Base-by-base conservation (phyloP, 495 filamentous ascomycete species). In the Xylaria venustula region DNA sequence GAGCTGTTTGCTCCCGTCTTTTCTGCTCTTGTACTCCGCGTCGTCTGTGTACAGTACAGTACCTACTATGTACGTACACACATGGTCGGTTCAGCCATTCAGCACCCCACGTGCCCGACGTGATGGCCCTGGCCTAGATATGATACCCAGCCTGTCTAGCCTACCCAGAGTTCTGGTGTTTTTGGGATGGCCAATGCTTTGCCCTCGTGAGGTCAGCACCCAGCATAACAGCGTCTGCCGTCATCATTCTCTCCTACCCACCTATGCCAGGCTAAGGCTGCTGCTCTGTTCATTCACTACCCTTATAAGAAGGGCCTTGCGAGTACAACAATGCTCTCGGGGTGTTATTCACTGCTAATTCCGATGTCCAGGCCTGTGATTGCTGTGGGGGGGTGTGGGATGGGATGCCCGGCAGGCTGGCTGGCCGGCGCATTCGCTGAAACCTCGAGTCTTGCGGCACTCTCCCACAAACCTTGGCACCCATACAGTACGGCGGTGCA, bases 71-170 rank as follows among this genome's bases (percentile, higher is more conserved):
- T n/a, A n/a, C n/a, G n/a, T n/a, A n/a, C n/a, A n/a, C n/a, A 11
- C 30, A 34, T 34, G 30, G 30, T 12, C 37, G 14, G 11, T 34
- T 34, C 7, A 42, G 68, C 68, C 65, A 70, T 68, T 70, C 60
- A 63, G 61, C 63, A 66, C 68, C 67, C 68, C 68, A 70, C 68
- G 68, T 70, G 68, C 62, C 1, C 19, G 8, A 45, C 8, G 11
- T 7, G 11, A 17, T 4, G 6, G 53, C 37, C 8, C 15, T 45
- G n/a, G 52, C n/a, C 11, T 25, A 8, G 37, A 40, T 12, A n/a
- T 40, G 37, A 3, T 15, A 11, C 30, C 11, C 30, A 34, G 30
- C 30, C 5, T 11, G 5, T 11, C 5, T n/a, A n/a, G n/a, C n/a
- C n/a, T n/a, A n/a, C n/a, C n/a, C n/a, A 34, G 30, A 11, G 8